Percentiles rank a stretch among this genome's conserved stretches.
Conservation (phyloP, 2,329 filamentous ascomycete species). For the Macrophomina tecta region DNA sequence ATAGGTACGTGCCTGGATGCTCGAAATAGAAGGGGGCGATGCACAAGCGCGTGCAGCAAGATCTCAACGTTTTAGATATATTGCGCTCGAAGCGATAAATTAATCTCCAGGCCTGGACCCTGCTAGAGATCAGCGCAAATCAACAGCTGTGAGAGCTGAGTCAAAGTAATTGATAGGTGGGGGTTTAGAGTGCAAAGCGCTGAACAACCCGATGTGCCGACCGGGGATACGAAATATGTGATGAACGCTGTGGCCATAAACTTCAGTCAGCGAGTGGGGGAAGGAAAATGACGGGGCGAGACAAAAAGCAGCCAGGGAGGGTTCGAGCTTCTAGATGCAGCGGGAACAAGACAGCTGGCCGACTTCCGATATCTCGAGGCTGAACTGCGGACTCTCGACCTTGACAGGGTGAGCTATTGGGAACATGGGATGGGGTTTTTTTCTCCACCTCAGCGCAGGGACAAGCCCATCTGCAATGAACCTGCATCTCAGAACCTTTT, state of each 20-base stretch:
- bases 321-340: not conserved
- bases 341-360: not conserved
- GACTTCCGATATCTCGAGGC: not conserved
- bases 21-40: slow-evolving; percentile 12
- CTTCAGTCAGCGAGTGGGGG: not conserved
- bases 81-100: slow-evolving; percentile 13
- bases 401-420: not conserved
- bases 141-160: slow-evolving; percentile 8
- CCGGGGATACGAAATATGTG: not conserved
- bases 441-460: slow-evolving; percentile 6
- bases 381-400: not conserved
- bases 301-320: not conserved
- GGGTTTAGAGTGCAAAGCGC: not conserved
- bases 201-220: not conserved
- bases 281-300: not conserved
- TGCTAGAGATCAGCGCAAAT: slow-evolving; percentile 14
- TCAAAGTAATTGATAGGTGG: not conserved
- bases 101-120: not conserved
- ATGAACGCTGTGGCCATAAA: not conserved
- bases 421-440: not conserved
- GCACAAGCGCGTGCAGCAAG: slow-evolving; percentile 1
- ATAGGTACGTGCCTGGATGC: not conserved
- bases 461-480: slow-evolving; percentile 17
- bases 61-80: slow-evolving; percentile 10
- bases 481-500: slow-evolving; percentile 7